Conservation (phyloP, 73 alveolate genomes). For the Stentor roeselii region DNA sequence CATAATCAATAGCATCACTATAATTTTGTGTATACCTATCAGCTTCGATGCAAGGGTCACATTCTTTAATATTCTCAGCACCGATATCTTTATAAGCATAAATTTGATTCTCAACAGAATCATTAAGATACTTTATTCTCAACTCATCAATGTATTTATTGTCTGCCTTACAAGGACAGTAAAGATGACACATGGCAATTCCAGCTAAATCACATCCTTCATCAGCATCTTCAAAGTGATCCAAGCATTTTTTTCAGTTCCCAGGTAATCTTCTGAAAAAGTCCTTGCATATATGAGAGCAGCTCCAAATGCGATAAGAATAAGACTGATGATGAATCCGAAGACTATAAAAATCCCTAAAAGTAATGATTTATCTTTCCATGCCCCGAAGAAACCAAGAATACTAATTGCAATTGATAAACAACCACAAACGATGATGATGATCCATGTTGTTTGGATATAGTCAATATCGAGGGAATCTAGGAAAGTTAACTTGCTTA, state of each 20-base stretch:
- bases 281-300: not conserved
- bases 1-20: not conserved
- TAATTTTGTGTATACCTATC: too few species aligned
- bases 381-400: not conserved
- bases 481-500: not conserved
- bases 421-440: not conserved
- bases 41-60: not conserved
- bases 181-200: not conserved
- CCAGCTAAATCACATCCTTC: not conserved
- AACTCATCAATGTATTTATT: too few species aligned
- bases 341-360: not conserved
- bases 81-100: not conserved
- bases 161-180: slow-evolving; percentile 6
- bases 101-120: not conserved
- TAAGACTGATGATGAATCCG: not conserved
- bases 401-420: too few species aligned
- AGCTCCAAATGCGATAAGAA: not conserved
- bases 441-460: not conserved
- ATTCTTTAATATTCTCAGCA: not conserved
- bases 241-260: not conserved
- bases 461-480: not conserved
- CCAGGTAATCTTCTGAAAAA: not conserved
- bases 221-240: not conserved
- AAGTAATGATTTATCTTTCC: not conserved
- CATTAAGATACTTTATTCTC: too few species aligned